phyloP scores from a whole-genome alignment of 108 stramenopile species.

The Conticribra weissflogii region DNA sequence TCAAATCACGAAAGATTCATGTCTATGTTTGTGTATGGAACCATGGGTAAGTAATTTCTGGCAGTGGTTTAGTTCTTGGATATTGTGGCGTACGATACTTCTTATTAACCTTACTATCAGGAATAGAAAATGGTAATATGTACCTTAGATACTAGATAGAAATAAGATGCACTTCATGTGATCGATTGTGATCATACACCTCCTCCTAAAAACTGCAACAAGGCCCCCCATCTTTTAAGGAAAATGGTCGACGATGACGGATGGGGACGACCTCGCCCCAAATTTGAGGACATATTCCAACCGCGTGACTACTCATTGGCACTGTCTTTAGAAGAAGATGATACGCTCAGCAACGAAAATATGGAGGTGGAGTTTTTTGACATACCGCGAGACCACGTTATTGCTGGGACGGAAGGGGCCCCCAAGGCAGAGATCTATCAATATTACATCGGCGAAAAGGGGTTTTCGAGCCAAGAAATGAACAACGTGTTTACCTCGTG shows the following conservation, averaged over 20 bases:
- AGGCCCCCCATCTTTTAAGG: background rate
- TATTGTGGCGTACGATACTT: no score
- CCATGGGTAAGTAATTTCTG: background rate
- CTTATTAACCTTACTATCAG: no score
- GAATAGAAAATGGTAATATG: no score
- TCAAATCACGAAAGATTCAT: no score
- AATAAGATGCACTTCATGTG: no score
- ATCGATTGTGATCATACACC: no score
- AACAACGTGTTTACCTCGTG: background rate
- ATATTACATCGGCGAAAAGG: background rate
- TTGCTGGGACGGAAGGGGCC: background rate
- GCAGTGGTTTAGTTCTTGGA: no score
- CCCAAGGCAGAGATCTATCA: background rate
- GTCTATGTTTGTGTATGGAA: background rate
- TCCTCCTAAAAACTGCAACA: no score
- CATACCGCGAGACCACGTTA: background rate
- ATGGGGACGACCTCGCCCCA: background rate
- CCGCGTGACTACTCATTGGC: background rate
- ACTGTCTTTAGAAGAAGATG: background rate
- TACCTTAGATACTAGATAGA: no score
- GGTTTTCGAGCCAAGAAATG: background rate
- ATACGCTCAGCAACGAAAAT: no score
- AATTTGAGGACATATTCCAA: background rate
- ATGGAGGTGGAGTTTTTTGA: no score
- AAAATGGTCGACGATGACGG: background rate